Conservation (phyloP, 2,329 filamentous ascomycete genomes). For the Colletotrichum gigasporum region DNA sequence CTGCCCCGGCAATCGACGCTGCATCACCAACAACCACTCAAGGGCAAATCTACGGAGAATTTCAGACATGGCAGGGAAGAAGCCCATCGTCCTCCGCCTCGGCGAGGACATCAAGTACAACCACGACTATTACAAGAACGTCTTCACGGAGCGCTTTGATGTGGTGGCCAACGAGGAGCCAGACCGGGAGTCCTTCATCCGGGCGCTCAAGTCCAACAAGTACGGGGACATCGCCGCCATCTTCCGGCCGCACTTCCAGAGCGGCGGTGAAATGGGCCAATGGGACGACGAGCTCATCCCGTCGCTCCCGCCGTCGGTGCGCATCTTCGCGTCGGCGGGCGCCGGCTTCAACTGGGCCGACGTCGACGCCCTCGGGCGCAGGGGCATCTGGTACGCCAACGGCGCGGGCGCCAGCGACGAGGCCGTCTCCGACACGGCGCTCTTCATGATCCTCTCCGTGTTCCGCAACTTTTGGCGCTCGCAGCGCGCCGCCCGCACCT, state of each 20-base stretch:
- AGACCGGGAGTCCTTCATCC: slow-evolving; percentile 49
- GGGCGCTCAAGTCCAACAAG: slow-evolving; percentile 49
- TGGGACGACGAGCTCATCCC: slow-evolving; percentile 67
- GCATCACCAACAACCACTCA: not conserved
- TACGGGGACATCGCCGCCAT: slow-evolving; percentile 46
- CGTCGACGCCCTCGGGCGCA: slow-evolving; percentile 51
- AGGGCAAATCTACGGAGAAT: not conserved
- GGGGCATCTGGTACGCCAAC: slow-evolving; percentile 53
- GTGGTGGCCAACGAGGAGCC: slow-evolving; percentile 48
- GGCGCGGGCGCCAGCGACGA: slow-evolving; percentile 52
- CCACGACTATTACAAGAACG: slow-evolving; percentile 48
- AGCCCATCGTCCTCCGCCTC: slow-evolving; percentile 51
- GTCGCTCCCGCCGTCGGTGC: slow-evolving; percentile 60
- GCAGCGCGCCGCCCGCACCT: slow-evolving; percentile 54
- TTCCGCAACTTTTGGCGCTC: slow-evolving; percentile 62
- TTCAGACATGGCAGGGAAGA: slow-evolving; percentile 17
- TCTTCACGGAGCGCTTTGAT: slow-evolving; percentile 49
- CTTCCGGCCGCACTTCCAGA: slow-evolving; percentile 68
- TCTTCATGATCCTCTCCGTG: slow-evolving; percentile 53
- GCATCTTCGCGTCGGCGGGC: slow-evolving; percentile 68
- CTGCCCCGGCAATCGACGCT: not conserved
- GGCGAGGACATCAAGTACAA: slow-evolving; percentile 59
- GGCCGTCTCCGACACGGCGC: slow-evolving; percentile 52
- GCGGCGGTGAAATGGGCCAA: slow-evolving; percentile 70
- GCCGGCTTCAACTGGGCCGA: slow-evolving; percentile 73